Evolutionary conservation across 2,329 filamentous ascomycete species (phyloP).

Genomic region (Fusarium longipes): DNA sequence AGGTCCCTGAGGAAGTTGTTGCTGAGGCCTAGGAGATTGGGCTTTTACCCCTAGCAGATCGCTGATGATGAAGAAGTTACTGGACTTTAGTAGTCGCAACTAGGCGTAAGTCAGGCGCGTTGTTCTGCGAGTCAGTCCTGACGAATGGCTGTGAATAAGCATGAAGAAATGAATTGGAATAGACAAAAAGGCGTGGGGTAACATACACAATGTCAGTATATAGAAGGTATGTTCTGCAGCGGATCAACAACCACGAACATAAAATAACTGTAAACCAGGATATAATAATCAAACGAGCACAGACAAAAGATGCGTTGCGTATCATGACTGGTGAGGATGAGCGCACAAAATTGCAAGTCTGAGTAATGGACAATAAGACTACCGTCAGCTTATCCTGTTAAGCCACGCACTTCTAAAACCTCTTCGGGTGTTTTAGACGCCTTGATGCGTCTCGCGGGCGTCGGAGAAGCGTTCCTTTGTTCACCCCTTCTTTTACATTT

Average conservation of each 20-base stretch:
- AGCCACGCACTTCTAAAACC: too few species aligned
- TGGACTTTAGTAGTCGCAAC: background rate
- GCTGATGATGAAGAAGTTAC: conserved; percentile 6
- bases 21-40: conserved; percentile 30
- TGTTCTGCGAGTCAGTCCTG: conserved; percentile 7
- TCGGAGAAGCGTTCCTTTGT: too few species aligned
- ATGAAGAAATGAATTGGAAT: background rate
- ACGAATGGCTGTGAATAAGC: background rate
- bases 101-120: conserved; percentile 1
- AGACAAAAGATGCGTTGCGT: background rate
- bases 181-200: conserved; percentile 10
- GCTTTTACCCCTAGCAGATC: conserved; percentile 1
- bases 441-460: background rate
- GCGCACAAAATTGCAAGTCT: conserved; percentile 5
- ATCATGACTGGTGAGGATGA: background rate
- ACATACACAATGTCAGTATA: background rate
- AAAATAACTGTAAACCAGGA: conserved; percentile 11
- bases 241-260: background rate
- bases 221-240: background rate
- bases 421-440: too few species aligned
- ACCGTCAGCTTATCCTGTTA: too few species aligned
- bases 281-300: conserved; percentile 2
- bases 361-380: background rate
- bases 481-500: too few species aligned
- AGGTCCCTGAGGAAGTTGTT: conserved; percentile 32